These are phyloP conservation scores for Aureobasidium vineae DNA, from an alignment of 2,329 filamentous ascomycete species.

Conservation along the genomic window DNA sequence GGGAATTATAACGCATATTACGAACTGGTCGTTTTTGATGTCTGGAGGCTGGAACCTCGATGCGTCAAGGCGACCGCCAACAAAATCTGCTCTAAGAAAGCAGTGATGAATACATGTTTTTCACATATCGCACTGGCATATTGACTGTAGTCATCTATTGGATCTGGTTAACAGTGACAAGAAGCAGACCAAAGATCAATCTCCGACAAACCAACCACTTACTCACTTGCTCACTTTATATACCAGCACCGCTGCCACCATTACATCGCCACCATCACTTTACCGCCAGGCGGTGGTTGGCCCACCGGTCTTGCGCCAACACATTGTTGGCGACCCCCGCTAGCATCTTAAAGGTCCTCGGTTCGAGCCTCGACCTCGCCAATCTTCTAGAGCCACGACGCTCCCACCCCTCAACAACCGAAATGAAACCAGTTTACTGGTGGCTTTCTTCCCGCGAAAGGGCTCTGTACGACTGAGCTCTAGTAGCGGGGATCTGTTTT, in stretches of 20 bases:
- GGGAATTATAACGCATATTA: neutral
- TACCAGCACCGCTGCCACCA: neutral
- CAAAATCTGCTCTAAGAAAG: conserved; percentile 3
- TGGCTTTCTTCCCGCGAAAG: neutral
- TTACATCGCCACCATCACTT: neutral
- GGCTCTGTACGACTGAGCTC: neutral
- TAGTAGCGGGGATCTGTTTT: conserved; percentile 1
- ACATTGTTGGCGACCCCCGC: neutral
- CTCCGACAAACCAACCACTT: too few relatives aligned
- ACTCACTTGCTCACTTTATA: neutral
- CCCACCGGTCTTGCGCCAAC: neutral
- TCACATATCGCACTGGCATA: neutral
- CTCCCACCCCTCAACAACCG: neutral
- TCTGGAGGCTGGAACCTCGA: conserved; percentile 1
- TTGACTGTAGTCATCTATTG: neutral
- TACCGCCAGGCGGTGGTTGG: neutral
- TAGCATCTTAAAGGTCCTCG: neutral
- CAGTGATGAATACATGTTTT: conserved; percentile 12
- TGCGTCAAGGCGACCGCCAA: neutral
- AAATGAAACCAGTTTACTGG: conserved; percentile 2
- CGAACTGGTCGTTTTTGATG: neutral
- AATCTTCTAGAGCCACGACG: neutral
- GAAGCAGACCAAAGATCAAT: neutral
- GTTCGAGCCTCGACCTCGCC: neutral
- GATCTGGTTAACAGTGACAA: neutral